Evolutionary conservation across 352 stramenopile species (phyloP), one percentile per base, ranked within the genome.

Genomic region (Vaucheria bursata): DNA sequence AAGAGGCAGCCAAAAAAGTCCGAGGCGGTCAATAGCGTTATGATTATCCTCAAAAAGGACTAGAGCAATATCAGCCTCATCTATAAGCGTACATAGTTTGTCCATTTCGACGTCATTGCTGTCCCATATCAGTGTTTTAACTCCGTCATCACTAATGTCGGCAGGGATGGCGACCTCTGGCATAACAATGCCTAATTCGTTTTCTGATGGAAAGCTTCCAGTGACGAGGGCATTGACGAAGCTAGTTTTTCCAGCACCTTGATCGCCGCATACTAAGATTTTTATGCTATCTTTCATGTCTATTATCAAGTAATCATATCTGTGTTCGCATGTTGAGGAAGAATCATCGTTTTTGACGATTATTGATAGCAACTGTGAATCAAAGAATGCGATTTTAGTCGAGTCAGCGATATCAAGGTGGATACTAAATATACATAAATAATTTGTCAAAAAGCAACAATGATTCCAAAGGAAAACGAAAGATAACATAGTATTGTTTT

Each of bases 161-260:
- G 53, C 53, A 7, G 53, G 53, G 2, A 68, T 68, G 2, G 53
- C 37, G 53, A 68, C 53, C 8, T 68, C 53, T 37, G 53, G 53
- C 53, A 68, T 2, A 31, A 68, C 53, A n/a, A n/a, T n/a, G n/a
- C n/a, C n/a, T n/a, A n/a, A n/a, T n/a, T n/a, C n/a, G 2, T 68
- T 7, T 34, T 68, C 53, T 7, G 7, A 7, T 2, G 2, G 8
- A 7, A 68, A 68, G 6, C 53, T 2, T 7, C 37, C 31, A 7
- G 53, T 68, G 2, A 68, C 53, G 31, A 68, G 53, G 53, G 53
- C 37, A 7, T 2, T 8, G 8, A 68, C 37, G 53, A 68, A 68
- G 53, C 53, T 68, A 7, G 53, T 68, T 7, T 68, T 68, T 31
- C 53, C 53, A 2, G 37, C 53, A 7, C 53, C 53, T 7, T 68